Evolutionary conservation across 441 rosid species (phyloP).

Genomic region (Hura crepitans): DNA sequence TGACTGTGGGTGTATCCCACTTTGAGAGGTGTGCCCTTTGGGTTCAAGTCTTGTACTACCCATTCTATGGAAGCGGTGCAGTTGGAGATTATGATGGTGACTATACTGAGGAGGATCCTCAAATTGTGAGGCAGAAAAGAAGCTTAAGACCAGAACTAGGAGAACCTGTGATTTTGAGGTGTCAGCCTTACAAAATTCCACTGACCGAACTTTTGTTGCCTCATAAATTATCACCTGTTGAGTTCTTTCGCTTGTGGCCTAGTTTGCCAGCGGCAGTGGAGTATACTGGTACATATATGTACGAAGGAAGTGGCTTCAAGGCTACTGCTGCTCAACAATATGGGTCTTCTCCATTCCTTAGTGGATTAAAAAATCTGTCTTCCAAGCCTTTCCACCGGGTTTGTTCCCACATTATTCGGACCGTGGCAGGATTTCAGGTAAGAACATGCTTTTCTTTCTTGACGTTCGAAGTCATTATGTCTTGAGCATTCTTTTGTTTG

Average conservation of each 20-base stretch:
- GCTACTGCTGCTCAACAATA: slow-evolving; percentile 99
- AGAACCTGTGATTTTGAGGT: slow-evolving; percentile 91
- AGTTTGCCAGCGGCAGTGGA: slow-evolving; percentile 93
- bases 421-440: slow-evolving; percentile 99
- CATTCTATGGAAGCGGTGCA: slow-evolving; percentile 86
- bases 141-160: slow-evolving; percentile 86
- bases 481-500: background rate
- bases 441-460: slow-evolving; percentile 16
- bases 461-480: background rate
- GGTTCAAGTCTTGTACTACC: slow-evolving; percentile 95
- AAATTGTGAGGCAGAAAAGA: slow-evolving; percentile 71
- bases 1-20: slow-evolving; percentile 92
- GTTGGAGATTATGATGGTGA: slow-evolving; percentile 79
- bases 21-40: slow-evolving; percentile 92
- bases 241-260: slow-evolving; percentile 98
- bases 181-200: slow-evolving; percentile 97
- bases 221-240: slow-evolving; percentile 91
- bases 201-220: slow-evolving; percentile 94
- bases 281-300: slow-evolving; percentile 75
- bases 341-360: slow-evolving; percentile 91
- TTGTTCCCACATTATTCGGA: slow-evolving; percentile 88
- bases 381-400: slow-evolving; percentile 93
- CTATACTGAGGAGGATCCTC: slow-evolving; percentile 88
- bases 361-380: slow-evolving; percentile 84
- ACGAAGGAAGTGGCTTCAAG: slow-evolving; percentile 97